Percentiles rank a stretch among this genome's conserved stretches.
Conservation (phyloP, 495 filamentous ascomycete genomes). For the Podospora australis region DNA sequence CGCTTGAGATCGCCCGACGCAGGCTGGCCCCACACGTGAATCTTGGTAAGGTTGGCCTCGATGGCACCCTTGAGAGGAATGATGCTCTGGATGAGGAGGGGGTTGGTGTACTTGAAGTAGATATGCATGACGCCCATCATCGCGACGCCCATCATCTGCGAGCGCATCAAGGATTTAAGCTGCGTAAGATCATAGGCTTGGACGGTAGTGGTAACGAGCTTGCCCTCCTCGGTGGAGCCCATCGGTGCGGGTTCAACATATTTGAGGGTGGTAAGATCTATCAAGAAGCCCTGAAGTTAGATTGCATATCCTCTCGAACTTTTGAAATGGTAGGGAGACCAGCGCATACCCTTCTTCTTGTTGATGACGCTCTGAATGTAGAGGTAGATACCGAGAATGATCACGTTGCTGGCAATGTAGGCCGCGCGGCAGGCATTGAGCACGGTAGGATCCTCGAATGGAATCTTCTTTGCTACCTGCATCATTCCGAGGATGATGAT, state of each 20-base stretch:
- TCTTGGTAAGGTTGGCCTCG: constrained; percentile 92
- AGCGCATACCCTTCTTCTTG: constrained; percentile 80
- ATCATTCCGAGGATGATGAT: constrained; percentile 95
- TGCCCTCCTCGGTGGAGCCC: constrained; percentile 86
- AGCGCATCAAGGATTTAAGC: constrained; percentile 72
- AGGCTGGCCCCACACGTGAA: constrained; percentile 86
- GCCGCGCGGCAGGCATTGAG: constrained; percentile 74
- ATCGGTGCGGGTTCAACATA: constrained; percentile 93
- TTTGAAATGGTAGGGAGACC: no score
- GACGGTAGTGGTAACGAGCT: constrained; percentile 91
- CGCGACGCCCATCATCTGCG: constrained; percentile 86
- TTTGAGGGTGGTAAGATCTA: constrained; percentile 96
- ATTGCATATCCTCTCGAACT: no score
- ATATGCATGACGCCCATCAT: constrained; percentile 99
- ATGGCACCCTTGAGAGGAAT: constrained; percentile 93
- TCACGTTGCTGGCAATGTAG: constrained; percentile 81
- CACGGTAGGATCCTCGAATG: constrained; percentile 85
- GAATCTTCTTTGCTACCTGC: constrained; percentile 93
- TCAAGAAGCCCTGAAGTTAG: no score
- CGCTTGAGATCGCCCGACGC: constrained; percentile 87
- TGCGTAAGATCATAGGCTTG: constrained; percentile 87
- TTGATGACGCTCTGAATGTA: constrained; percentile 78
- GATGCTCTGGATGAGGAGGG: constrained; percentile 95
- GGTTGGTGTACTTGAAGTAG: constrained; percentile 99
- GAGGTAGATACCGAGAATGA: constrained; percentile 78